Percentiles rank a stretch among this genome's conserved stretches.
Conservation (phyloP, 2,329 filamentous ascomycete genomes). For the Penicillium sp. region DNA sequence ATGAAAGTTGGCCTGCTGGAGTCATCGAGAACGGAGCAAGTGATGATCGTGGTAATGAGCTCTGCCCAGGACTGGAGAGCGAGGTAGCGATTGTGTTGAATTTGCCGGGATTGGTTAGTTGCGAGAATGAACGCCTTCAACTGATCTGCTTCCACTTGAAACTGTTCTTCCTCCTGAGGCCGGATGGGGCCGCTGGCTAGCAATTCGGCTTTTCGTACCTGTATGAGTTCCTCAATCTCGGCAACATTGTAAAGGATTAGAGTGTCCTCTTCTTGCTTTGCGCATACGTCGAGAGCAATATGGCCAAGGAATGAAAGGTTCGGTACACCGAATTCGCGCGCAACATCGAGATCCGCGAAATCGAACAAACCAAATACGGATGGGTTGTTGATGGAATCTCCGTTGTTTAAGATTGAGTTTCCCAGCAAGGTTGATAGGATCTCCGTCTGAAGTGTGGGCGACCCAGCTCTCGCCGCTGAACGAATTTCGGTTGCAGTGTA, state of each 20-base stretch:
- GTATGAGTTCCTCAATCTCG: slow-evolving; percentile 69
- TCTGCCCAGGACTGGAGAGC: slow-evolving; percentile 82
- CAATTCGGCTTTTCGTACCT: slow-evolving; percentile 48
- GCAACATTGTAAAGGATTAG: slow-evolving; percentile 63
- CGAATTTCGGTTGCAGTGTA: slow-evolving; percentile 85
- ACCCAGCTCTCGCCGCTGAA: slow-evolving; percentile 66
- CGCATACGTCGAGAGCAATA: slow-evolving; percentile 65
- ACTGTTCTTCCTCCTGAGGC: slow-evolving; percentile 42
- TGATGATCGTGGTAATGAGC: slow-evolving; percentile 76
- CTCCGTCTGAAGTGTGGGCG: slow-evolving; percentile 66
- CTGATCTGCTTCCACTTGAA: slow-evolving; percentile 39
- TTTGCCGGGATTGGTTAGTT: slow-evolving; percentile 41
- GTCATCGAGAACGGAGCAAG: slow-evolving; percentile 74
- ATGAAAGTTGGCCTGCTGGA: slow-evolving; percentile 72
- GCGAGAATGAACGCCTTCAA: slow-evolving; percentile 41
- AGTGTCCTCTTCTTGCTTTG: slow-evolving; percentile 55
- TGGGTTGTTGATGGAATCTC: slow-evolving; percentile 64
- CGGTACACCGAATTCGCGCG: slow-evolving; percentile 49
- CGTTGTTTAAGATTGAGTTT: slow-evolving; percentile 61
- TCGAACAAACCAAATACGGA: slow-evolving; percentile 92
- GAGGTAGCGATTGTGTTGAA: slow-evolving; percentile 53
- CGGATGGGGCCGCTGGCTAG: slow-evolving; percentile 45
- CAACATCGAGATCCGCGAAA: slow-evolving; percentile 68
- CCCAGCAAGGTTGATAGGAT: slow-evolving; percentile 71
- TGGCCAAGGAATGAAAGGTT: slow-evolving; percentile 60